Evolutionary conservation across 2,329 filamentous ascomycete genomes (phyloP).

Genomic region (Gremmenia infestans): DNA sequence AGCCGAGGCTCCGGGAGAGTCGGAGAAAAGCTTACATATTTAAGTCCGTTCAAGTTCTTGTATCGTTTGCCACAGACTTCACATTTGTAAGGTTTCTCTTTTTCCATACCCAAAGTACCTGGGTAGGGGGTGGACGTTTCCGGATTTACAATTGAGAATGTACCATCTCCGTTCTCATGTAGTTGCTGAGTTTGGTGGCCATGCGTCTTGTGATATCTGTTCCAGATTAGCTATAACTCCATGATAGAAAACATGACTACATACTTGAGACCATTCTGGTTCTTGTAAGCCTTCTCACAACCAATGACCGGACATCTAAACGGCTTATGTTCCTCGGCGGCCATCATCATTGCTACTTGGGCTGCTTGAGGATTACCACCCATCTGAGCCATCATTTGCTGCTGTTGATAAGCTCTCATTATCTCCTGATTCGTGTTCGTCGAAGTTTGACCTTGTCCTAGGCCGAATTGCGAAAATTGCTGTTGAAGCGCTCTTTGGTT

Average conservation of each 20-base stretch:
- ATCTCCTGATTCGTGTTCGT: slow-evolving; percentile 62
- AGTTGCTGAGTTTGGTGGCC: slow-evolving; percentile 96
- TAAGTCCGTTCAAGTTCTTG: slow-evolving; percentile 97
- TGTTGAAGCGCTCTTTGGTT: slow-evolving; percentile 62
- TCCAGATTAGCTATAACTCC: slow-evolving; percentile 13
- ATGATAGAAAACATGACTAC: slow-evolving; percentile 22
- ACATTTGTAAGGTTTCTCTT: slow-evolving; percentile 98
- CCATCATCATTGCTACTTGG: slow-evolving; percentile 46
- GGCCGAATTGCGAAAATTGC: slow-evolving; percentile 65
- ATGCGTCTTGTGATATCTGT: slow-evolving; percentile 69
- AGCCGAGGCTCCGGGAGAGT: slow-evolving; percentile 23
- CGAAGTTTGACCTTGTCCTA: slow-evolving; percentile 59
- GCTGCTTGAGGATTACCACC: slow-evolving; percentile 32
- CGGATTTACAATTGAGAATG: slow-evolving; percentile 96
- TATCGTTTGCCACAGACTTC: slow-evolving; percentile 97
- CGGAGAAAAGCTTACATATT: slow-evolving; percentile 62
- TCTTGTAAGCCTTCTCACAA: slow-evolving; percentile 99
- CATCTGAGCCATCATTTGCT: slow-evolving; percentile 42
- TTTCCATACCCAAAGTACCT: slow-evolving; percentile 98
- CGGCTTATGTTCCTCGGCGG: slow-evolving; percentile 89
- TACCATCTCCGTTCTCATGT: slow-evolving; percentile 93
- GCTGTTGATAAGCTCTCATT: slow-evolving; percentile 60
- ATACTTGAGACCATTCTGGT: slow-evolving; percentile 97
- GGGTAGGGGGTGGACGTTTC: slow-evolving; percentile 92
- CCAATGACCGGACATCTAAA: slow-evolving; percentile 98